Base-by-base conservation (phyloP, 345 rosid genomes). In the Camelina neglecta region DNA sequence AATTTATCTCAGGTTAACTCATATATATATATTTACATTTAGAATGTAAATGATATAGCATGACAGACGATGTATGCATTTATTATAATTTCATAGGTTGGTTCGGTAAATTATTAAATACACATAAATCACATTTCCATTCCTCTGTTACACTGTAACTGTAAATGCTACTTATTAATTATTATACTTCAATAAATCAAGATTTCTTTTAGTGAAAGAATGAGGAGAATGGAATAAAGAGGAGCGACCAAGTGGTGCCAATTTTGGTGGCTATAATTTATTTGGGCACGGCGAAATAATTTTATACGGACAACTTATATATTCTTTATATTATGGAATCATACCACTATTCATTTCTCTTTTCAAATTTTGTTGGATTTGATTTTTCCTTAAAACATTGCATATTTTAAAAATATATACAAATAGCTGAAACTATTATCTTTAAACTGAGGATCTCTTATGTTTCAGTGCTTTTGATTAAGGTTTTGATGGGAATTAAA, bases 191-290 rank as follows among this genome's bases (percentile, higher is more conserved):
- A 48, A 36, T 36, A 67, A 58, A 38, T 67, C 23, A n/a, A 57
- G 1, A 54, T 36, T n/a, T 44, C 49, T 44, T 13, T 13, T 44
- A 41, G 13, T 44, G 7, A 44, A 44, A 41, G 44, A 38, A 29
- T 21, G 49, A 66, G 49, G 42, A 58, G 81, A 81, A 80, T 67
- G 74, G 81, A 87, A 75, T 59, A 63, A 44, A 84, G 86, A 80
- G 75, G 67, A 73, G 70, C 78, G 85, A 71, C 79, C 66, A 59
- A 71, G 65, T 11, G 47, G 47, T 66, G 33, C 70, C 71, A 44
- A 39, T 59, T 70, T 72, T 84, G 70, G 88, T 83, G 87, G 90
- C 75, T 67, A 59, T 74, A 67, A 75, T 74, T 74, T 80, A 8
- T 65, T 38, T 77, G 20, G 42, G 23, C 56, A 44, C 6, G 3